Evolutionary conservation across 2,329 filamentous ascomycete genomes (phyloP).

Genomic region (Gliomastix tumulicola): DNA sequence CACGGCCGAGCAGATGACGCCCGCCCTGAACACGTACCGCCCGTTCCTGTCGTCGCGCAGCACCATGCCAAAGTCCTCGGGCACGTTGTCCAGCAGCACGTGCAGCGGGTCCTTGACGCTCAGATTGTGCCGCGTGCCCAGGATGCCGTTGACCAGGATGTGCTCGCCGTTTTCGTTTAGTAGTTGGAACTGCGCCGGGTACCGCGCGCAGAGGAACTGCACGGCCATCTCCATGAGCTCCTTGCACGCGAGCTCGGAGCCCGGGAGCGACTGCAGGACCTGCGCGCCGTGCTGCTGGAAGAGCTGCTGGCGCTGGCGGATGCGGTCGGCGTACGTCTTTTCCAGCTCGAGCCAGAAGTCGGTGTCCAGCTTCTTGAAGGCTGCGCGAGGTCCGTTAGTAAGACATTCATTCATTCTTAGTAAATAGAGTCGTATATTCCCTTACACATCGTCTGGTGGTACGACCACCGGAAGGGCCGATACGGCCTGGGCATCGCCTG

Average conservation of each 20-base stretch:
- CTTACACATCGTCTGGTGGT: conserved; percentile 89
- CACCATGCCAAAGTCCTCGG: conserved; percentile 78
- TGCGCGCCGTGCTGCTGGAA: conserved; percentile 54
- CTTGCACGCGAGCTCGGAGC: conserved; percentile 72
- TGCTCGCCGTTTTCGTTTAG: conserved; percentile 40
- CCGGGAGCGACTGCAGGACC: conserved; percentile 63
- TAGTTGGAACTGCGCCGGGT: conserved; percentile 67
- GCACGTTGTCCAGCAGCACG: conserved; percentile 68
- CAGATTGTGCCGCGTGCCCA: conserved; percentile 57
- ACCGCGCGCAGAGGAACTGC: conserved; percentile 72
- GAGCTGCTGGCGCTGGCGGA: conserved; percentile 61
- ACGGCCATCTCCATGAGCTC: conserved; percentile 84
- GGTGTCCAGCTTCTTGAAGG: conserved; percentile 68
- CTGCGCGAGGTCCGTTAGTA: too few relatives aligned
- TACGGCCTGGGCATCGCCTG: conserved; percentile 69
- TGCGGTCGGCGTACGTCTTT: conserved; percentile 59
- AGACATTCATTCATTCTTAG: background rate
- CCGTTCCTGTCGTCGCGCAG: conserved; percentile 65
- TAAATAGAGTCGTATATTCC: conserved; percentile 12
- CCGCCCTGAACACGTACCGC: conserved; percentile 67
- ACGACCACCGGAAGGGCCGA: conserved; percentile 74
- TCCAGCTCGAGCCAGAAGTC: conserved; percentile 92
- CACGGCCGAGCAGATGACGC: conserved; percentile 69
- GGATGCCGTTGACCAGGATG: conserved; percentile 61
- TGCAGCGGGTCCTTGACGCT: conserved; percentile 55